These are phyloP conservation scores for Phaseolus lunatus DNA, from an alignment of 306 rosid species.

Conservation along the genomic window DNA sequence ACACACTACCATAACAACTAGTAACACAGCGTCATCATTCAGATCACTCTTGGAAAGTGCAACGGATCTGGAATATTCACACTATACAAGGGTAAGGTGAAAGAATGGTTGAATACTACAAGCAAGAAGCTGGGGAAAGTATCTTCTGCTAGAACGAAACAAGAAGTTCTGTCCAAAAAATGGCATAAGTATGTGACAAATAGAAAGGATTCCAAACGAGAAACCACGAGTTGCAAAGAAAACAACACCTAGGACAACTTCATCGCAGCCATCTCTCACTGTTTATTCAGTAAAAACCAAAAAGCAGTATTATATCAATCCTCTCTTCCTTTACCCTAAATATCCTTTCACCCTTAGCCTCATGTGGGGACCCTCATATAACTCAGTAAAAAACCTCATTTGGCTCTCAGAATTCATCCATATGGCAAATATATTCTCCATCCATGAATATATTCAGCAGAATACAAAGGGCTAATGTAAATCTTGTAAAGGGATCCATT, in stretches of 20 bases:
- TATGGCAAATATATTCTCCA: conserved; percentile 1
- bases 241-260: conserved; percentile 11
- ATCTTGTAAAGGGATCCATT: conserved; percentile 24
- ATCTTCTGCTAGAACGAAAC: conserved; percentile 15
- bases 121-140: conserved; percentile 38
- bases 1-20: conserved; percentile 38
- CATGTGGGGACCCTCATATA: background rate
- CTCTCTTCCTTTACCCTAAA: background rate
- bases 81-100: conserved; percentile 3
- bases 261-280: conserved; percentile 14
- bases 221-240: background rate
- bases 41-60: conserved; percentile 19
- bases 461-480: conserved; percentile 21
- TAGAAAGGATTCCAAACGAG: conserved; percentile 15
- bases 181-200: conserved; percentile 12
- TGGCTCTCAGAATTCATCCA: background rate
- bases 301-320: background rate
- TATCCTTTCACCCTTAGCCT: conserved; percentile 8
- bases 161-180: conserved; percentile 5
- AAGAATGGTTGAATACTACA: conserved; percentile 24
- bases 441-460: background rate
- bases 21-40: conserved; percentile 34
- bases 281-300: background rate
- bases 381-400: background rate
- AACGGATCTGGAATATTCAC: conserved; percentile 29